phyloP scores from a whole-genome alignment of 768 basidiomycete genomes.

The Termitomyces sp. region DNA sequence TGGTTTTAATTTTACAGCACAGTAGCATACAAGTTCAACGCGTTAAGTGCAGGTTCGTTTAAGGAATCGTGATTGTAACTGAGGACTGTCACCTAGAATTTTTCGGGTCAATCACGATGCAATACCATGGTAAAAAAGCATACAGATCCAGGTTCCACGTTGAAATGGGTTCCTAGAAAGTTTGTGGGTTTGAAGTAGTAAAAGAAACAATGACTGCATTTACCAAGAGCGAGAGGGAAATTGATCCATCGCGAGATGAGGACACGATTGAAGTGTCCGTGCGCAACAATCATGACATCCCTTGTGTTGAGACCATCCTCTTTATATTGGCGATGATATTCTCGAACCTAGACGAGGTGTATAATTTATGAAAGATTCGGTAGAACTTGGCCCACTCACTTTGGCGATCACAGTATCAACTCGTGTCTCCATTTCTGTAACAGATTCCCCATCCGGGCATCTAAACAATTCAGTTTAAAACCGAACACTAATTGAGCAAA shows the following conservation, averaged over 20 bases:
- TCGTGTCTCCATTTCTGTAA: conserved; percentile 70
- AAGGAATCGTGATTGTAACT: conserved; percentile 82
- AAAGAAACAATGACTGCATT: conserved; percentile 3
- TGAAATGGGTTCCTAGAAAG: conserved; percentile 63
- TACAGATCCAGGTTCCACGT: conserved; percentile 82
- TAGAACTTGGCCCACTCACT: conserved; percentile 31
- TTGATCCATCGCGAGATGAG: conserved; percentile 81
- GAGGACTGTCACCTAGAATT: conserved; percentile 63
- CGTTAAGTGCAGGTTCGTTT: conserved; percentile 72
- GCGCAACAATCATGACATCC: conserved; percentile 87
- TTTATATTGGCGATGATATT: conserved; percentile 65
- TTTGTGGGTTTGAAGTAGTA: conserved; percentile 4
- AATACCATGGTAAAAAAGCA: conserved; percentile 13
- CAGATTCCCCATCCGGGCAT: conserved; percentile 86
- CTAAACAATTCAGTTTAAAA: conserved; percentile 29
- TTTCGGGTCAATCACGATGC: background rate
- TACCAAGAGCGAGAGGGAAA: conserved; percentile 49
- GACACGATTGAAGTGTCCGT: conserved; percentile 78
- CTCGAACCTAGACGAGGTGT: conserved; percentile 46
- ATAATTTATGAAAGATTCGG: background rate
- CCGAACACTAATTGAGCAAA: background rate
- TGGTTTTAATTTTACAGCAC: conserved; percentile 14
- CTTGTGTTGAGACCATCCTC: conserved; percentile 63
- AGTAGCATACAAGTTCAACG: conserved; percentile 61
- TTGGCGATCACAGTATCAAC: conserved; percentile 74